Conservation (phyloP, 768 basidiomycete species). For the Kwoniella newhampshirensis region DNA sequence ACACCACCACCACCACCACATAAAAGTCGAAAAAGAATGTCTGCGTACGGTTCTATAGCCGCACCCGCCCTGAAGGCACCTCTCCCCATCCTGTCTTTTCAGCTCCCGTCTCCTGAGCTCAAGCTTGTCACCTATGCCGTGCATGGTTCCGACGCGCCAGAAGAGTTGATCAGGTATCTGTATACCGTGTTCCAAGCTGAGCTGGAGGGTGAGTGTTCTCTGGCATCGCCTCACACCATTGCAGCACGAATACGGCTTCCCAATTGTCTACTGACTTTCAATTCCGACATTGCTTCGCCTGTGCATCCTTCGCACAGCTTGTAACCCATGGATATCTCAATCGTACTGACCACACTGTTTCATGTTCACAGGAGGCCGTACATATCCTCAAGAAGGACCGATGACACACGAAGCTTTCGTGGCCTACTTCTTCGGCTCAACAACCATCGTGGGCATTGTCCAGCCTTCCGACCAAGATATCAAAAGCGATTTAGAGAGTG, state of each 20-base stretch:
- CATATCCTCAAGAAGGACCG: slow-evolving; percentile 76
- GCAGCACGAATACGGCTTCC: background rate
- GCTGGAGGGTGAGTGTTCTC: slow-evolving; percentile 59
- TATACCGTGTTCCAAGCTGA: slow-evolving; percentile 67
- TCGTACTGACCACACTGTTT: too few species aligned
- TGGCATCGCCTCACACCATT: background rate
- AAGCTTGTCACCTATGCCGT: slow-evolving; percentile 62
- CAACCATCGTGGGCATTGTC: slow-evolving; percentile 69
- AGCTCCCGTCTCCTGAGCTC: slow-evolving; percentile 33
- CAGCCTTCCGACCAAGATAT: slow-evolving; percentile 18
- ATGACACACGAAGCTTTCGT: slow-evolving; percentile 62
- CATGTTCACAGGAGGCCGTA: slow-evolving; percentile 58
- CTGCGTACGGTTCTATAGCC: slow-evolving; percentile 69
- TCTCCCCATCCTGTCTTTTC: slow-evolving; percentile 60
- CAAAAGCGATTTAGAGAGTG: slow-evolving; percentile 35
- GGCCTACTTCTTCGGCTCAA: slow-evolving; percentile 73
- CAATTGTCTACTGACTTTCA: background rate
- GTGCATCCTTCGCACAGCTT: too few species aligned
- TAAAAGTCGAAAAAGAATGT: too few species aligned
- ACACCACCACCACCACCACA: too few species aligned
- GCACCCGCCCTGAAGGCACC: slow-evolving; percentile 37
- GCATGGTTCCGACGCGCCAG: slow-evolving; percentile 56
- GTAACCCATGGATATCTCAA: too few species aligned
- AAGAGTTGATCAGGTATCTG: slow-evolving; percentile 64
- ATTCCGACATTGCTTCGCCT: too few species aligned